Base-by-base conservation (phyloP, 208 protist genomes). In the Borovskyia barvae region DNA sequence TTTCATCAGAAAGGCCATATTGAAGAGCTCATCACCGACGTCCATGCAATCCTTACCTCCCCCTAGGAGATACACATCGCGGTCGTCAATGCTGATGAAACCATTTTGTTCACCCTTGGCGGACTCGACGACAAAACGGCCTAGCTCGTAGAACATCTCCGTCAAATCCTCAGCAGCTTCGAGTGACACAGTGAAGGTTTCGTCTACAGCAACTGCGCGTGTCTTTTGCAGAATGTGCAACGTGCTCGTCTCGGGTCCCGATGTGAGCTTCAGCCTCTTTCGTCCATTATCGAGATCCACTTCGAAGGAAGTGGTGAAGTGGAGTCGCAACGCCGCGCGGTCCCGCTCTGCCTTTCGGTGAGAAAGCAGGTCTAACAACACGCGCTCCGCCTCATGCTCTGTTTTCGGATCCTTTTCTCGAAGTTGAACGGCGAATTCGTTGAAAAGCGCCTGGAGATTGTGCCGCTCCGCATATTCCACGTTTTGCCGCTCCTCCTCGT, bases 31-130 rank as follows among this genome's bases (percentile, higher is more conserved):
- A 42, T 94, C 82, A 25, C 80, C 84, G 22, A 82, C 57, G 9
- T 94, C 80, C 20, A 56, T 80, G 53, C 84, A 94, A 22, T 89
- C 82, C 63, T 83, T 87, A 7, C 60, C 67, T 3, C 70, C 71
- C 1, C 68, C 62, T 3, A 94, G 73, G 33, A 94, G 66, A 35
- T 83, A 92, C 12, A 94, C 82, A 50, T 90, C 80, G n/a, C 74
- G 72, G 29, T 93, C 86, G 45, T 93, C 83, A 26, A 91, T 80
- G 51, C 69, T 90, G 73, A 94, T 85, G 39, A 88, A 92, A 24
- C 83, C 83, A 33, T 75, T 75, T 51, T 78, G 69, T 40, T 91
- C 82, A 14, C 84, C 82, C 55, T 90, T 93, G 11, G 67, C 61
- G 19, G 43, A 78, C 36, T 93, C 82, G 46, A 87, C 75, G 9